phyloP scores from a whole-genome alignment of 2,329 filamentous ascomycete genomes.

The Conoideocrella luteorostrata region DNA sequence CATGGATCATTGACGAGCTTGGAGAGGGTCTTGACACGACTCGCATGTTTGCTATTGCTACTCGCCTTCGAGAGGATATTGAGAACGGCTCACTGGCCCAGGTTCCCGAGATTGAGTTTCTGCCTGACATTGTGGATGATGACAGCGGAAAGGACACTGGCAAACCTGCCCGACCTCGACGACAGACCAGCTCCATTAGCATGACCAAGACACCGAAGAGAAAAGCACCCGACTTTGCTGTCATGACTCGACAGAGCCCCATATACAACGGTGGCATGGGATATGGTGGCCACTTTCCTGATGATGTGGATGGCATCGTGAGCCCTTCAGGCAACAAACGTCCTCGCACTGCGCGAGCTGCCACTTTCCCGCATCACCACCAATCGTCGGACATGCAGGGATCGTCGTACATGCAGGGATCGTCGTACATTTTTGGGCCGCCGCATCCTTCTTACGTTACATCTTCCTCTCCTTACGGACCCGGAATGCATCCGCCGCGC shows the following conservation, averaged over 20 bases:
- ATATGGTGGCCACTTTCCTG: conserved; percentile 5
- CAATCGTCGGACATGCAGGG: conserved; percentile 2
- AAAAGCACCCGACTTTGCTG: conserved; percentile 15
- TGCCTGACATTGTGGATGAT: conserved; percentile 45
- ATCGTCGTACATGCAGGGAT: neutral
- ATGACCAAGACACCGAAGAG: conserved; percentile 17
- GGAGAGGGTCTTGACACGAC: conserved; percentile 40
- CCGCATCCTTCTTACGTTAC: no score
- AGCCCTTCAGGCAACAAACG: conserved; percentile 20
- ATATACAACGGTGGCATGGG: conserved; percentile 3
- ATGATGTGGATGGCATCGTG: conserved; percentile 9
- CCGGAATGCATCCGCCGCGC: conserved; percentile 10
- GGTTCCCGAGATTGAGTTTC: conserved; percentile 53
- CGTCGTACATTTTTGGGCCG: conserved; percentile 6
- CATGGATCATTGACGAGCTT: conserved; percentile 42
- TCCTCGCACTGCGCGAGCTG: conserved; percentile 11
- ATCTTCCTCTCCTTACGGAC: conserved; percentile 9
- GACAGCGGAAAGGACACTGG: conserved; percentile 20
- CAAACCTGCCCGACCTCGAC: conserved; percentile 17
- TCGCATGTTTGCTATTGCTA: conserved; percentile 41
- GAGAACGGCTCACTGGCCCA: conserved; percentile 33
- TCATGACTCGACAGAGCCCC: conserved; percentile 4
- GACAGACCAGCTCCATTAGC: conserved; percentile 13
- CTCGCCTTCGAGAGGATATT: conserved; percentile 39
- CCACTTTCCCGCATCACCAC: conserved; percentile 2